A percentile compares a stretch with the other conserved stretches of the same genome.
Evolutionary conservation across 768 basidiomycete genomes (phyloP).

Genomic region (Psilocybe sp.): DNA sequence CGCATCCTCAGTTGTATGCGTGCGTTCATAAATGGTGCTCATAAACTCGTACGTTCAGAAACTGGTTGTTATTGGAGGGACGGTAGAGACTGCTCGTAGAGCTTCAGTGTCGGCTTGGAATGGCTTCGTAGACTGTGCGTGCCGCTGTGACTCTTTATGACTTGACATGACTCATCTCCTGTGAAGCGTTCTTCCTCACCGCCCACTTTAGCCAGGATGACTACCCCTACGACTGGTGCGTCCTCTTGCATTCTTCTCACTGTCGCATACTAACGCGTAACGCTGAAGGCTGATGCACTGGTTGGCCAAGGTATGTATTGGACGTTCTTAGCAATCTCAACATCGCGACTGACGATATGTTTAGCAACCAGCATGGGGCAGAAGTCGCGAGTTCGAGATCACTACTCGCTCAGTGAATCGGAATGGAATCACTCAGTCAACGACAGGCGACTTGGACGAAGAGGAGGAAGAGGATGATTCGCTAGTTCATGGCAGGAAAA

Average conservation of each 20-base stretch:
- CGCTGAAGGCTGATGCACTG: conserved; percentile 80
- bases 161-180: not conserved
- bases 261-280: conserved; percentile 2
- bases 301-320: conserved; percentile 65
- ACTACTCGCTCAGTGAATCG: conserved; percentile 74
- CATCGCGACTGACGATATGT: conserved; percentile 3
- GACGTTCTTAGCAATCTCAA: not conserved
- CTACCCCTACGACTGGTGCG: conserved; percentile 82
- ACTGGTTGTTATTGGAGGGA: conserved; percentile 88
- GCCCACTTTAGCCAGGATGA: conserved; percentile 88
- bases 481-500: conserved; percentile 66
- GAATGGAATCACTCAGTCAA: conserved; percentile 60
- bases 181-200: conserved; percentile 79
- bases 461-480: conserved; percentile 63
- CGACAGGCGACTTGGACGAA: conserved; percentile 75
- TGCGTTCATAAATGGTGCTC: not conserved
- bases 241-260: conserved; percentile 9
- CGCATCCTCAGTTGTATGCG: not conserved
- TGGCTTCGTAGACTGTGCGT: conserved; percentile 82
- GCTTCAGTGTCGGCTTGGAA: conserved; percentile 86
- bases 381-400: conserved; percentile 86
- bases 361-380: conserved; percentile 89
- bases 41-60: conserved; percentile 45
- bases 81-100: conserved; percentile 81
- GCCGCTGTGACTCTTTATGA: not conserved